A percentile compares a stretch with the other conserved stretches of the same genome.
Evolutionary conservation across 2,329 filamentous ascomycete species (phyloP).

Genomic region (Fusarium sp.): DNA sequence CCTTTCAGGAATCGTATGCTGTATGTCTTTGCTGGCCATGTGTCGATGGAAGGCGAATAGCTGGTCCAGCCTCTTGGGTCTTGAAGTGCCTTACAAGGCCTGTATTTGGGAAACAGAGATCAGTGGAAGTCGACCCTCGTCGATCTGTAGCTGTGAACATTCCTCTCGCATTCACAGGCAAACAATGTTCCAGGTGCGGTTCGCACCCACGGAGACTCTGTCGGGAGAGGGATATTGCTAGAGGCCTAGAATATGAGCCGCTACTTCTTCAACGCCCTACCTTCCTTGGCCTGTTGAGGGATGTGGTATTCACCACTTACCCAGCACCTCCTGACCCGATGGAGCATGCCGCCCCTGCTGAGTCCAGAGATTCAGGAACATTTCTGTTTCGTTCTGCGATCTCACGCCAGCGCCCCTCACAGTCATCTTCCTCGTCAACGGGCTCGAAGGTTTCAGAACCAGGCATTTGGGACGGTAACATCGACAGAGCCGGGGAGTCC

Average conservation of each 20-base stretch:
- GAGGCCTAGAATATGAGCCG: background rate
- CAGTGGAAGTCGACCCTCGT: constrained; percentile 13
- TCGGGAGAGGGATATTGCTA: constrained; percentile 12
- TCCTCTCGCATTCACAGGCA: constrained; percentile 11
- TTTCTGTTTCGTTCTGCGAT: background rate
- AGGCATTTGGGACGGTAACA: background rate
- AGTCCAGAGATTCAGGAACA: background rate
- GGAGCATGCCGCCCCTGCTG: background rate
- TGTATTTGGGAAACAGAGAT: background rate
- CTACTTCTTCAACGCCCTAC: background rate
- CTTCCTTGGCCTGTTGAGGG: background rate
- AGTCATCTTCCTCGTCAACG: background rate
- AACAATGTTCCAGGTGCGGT: constrained; percentile 35
- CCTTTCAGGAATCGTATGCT: constrained; percentile 22
- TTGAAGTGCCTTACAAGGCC: background rate
- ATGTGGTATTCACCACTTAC: background rate
- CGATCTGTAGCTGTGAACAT: constrained; percentile 2
- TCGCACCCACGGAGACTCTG: constrained; percentile 27
- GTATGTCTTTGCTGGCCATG: constrained; percentile 38
- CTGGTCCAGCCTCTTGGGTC: background rate
- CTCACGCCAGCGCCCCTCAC: background rate
- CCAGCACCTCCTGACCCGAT: background rate
- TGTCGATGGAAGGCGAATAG: constrained; percentile 17
- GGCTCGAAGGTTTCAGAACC: background rate
- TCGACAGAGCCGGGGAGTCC: background rate